These are phyloP conservation scores for Solanum pimpinellifolium DNA, from an alignment of 257 asterid genomes.

Conservation along the genomic window DNA sequence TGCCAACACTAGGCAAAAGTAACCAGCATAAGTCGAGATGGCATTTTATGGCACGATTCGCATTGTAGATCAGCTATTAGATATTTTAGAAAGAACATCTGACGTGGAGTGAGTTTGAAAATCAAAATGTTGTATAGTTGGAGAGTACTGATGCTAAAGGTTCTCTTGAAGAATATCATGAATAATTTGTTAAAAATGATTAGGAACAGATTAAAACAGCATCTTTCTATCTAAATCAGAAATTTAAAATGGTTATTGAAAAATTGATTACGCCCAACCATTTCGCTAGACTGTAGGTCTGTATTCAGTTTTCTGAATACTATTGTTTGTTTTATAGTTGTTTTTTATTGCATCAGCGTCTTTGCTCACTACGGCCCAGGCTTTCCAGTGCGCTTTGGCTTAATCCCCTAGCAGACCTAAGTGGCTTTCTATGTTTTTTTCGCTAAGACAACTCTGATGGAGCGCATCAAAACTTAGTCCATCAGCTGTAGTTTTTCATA, in stretches of 20 bases:
- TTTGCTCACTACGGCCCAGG: not conserved
- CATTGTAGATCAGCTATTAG: not conserved
- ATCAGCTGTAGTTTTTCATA: not conserved
- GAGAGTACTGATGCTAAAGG: not conserved
- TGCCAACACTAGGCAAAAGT: not conserved
- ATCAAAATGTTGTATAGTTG: not conserved
- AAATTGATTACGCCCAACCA: not conserved
- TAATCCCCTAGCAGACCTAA: not conserved
- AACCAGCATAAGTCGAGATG: not conserved
- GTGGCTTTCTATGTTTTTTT: not conserved
- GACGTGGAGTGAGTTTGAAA: not conserved
- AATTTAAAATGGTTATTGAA: not conserved
- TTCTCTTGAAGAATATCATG: not conserved
- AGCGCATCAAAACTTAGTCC: not conserved
- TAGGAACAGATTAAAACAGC: not conserved
- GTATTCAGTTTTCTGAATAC: not conserved
- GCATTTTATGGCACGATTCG: not conserved
- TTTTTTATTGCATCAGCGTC: not conserved
- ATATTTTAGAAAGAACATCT: not conserved
- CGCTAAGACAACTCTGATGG: not conserved
- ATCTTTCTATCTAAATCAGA: not conserved
- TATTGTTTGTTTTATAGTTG: not conserved
- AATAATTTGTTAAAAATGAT: not conserved
- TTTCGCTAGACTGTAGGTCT: not conserved
- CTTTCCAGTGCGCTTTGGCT: not conserved